Evolutionary conservation across 805 yeast genomes (phyloP).

Genomic region (Kuraishia floccosa): DNA sequence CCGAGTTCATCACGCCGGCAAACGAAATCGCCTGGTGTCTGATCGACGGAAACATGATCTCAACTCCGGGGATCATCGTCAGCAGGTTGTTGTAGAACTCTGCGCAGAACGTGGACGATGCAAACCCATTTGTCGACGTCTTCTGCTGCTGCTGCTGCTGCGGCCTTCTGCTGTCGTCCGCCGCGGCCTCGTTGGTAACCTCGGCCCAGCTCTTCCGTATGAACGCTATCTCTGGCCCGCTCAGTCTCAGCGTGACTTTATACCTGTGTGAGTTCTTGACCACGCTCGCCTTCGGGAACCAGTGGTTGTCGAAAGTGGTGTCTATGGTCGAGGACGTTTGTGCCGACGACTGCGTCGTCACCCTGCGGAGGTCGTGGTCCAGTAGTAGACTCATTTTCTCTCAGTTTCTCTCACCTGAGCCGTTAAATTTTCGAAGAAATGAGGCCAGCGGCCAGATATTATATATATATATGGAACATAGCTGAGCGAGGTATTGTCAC

Average conservation of each 20-base stretch:
- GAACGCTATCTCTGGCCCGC: constrained; percentile 27
- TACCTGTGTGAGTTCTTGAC: constrained; percentile 10
- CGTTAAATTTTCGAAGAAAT: too few relatives aligned
- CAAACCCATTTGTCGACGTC: constrained; percentile 24
- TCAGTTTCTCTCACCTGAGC: too few relatives aligned
- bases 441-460: neutral
- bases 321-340: constrained; percentile 14
- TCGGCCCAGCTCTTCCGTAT: constrained; percentile 35
- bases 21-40: constrained; percentile 72
- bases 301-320: constrained; percentile 17
- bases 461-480: too few relatives aligned
- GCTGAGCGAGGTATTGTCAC: neutral
- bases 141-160: neutral
- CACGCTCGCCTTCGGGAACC: constrained; percentile 20
- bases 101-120: constrained; percentile 56
- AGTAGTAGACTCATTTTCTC: too few relatives aligned
- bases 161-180: too few relatives aligned
- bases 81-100: constrained; percentile 68
- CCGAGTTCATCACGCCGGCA: constrained; percentile 66
- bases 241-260: constrained; percentile 13
- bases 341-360: constrained; percentile 8
- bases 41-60: constrained; percentile 59
- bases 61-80: constrained; percentile 47
- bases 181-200: constrained; percentile 16
- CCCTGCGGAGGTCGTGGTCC: constrained; percentile 1